These are phyloP conservation scores for Grosmannia serpens DNA, from an alignment of 2,329 filamentous ascomycete species.

Conservation along the genomic window DNA sequence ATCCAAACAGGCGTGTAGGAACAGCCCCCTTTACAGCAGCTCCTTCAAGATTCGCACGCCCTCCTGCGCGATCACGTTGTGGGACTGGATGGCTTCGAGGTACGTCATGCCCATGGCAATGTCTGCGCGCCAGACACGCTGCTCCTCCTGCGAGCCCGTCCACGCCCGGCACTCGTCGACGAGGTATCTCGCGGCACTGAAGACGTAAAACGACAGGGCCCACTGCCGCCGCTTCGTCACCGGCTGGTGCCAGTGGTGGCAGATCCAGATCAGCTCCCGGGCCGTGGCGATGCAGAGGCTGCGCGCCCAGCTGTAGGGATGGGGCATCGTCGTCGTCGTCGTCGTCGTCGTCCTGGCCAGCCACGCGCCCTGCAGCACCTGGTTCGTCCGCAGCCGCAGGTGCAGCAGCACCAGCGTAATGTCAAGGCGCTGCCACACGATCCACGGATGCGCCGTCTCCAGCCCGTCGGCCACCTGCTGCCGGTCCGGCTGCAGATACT, in stretches of 20 bases:
- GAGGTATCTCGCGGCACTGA: background rate
- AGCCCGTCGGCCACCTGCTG: background rate
- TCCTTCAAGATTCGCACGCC: background rate
- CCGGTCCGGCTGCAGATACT: background rate
- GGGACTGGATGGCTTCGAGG: background rate
- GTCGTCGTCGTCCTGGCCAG: background rate
- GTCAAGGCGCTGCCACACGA: constrained; percentile 1
- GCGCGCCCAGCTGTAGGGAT: background rate
- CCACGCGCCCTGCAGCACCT: background rate
- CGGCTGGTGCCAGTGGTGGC: constrained; percentile 1
- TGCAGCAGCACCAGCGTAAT: background rate
- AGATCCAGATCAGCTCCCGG: background rate
- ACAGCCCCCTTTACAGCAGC: background rate
- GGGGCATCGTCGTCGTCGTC: background rate
- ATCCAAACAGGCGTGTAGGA: too few species aligned
- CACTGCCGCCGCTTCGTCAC: background rate
- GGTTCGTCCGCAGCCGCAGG: background rate
- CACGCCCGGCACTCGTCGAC: background rate
- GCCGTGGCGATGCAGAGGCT: background rate
- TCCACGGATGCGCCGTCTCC: background rate
- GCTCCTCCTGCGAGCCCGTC: background rate
- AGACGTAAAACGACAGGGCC: background rate
- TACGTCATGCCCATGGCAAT: background rate
- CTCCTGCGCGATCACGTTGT: background rate
- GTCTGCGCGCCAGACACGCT: background rate